These are phyloP conservation scores for Ceratocystis huliohia DNA, from an alignment of 2,329 filamentous ascomycete species.

Conservation along the genomic window DNA sequence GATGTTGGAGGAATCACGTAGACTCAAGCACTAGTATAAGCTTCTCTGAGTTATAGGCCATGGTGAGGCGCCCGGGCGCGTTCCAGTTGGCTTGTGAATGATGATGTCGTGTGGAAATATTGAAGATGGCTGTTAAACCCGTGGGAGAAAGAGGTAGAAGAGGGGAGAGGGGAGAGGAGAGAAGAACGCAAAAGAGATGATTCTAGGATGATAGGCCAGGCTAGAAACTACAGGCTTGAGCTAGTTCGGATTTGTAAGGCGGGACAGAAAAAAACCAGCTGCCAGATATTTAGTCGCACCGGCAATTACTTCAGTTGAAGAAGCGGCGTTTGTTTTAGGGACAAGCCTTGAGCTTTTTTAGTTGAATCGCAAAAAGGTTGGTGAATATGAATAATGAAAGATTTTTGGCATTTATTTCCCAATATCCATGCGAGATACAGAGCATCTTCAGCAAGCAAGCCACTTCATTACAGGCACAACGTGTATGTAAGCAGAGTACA, in stretches of 20 bases:
- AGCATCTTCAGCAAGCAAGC: too few relatives aligned
- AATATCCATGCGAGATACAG: too few relatives aligned
- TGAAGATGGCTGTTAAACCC: not conserved
- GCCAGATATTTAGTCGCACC: not conserved
- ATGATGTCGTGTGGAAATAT: not conserved
- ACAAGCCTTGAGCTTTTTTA: not conserved
- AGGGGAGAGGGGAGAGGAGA: not conserved
- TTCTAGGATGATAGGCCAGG: not conserved
- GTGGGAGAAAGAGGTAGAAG: not conserved
- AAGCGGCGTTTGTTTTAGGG: not conserved
- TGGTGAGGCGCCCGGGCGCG: slow-evolving; percentile 6
- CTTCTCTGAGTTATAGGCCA: not conserved
- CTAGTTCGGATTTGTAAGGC: slow-evolving; percentile 2
- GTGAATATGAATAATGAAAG: too few relatives aligned
- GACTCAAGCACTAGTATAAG: slow-evolving; percentile 2
- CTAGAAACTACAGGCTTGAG: not conserved
- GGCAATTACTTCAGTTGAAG: too few relatives aligned
- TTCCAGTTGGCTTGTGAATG: not conserved
- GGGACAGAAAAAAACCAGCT: not conserved
- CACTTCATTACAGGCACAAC: too few relatives aligned
- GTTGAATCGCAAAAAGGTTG: not conserved
- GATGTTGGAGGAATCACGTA: not conserved
- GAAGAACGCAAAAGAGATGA: not conserved
- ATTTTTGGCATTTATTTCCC: too few relatives aligned
- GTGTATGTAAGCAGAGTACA: not conserved